Evolutionary conservation across 805 yeast genomes (phyloP), one percentile per base, ranked within the genome.

Genomic region (Gaillardinia entomophila): DNA sequence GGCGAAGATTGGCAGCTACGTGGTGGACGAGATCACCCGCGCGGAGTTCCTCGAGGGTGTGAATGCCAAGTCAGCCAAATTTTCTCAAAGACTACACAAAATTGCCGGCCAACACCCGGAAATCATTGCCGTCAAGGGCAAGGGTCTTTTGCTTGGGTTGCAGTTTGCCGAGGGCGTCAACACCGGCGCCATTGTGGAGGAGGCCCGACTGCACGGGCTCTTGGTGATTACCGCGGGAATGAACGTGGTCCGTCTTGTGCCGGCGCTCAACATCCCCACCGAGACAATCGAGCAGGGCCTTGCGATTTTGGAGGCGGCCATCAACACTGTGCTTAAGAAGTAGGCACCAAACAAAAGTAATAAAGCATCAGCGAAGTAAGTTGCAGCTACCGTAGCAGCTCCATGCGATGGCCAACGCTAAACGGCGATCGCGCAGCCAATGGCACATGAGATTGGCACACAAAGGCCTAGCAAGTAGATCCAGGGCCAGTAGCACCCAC

Each of bases 141-240:
- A 80, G 43, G 98, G 98, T 28, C 71, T 92, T 37, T 65, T 92
- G 39, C 65, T 90, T 33, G 98, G 98, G 27, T 58, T 87, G 35
- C 88, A 90, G 60, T 79, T 90, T 44, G 50, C 53, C 25, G 48
- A 44, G 1, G 60, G 60, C 12, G 67, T 73, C 29, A 77, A 82
- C 37, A 90, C 94, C 31, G 48, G 68, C 13, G 60, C 66, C 11
- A 62, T 90, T n/a, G 77, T 88, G 16, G 64, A 62, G 16, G 72
- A 71, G 37, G 87, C 94, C 26, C 72, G 90, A 51, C 83, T 85
- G 34, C 62, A 77, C 38, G 97, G 97, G 3, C 64, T 92, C 42
- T 65, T 92, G 37, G 75, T 88, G 16, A 85, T 92, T 35, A 83
- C 95, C 14, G 96, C 96, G 5, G 98, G 97, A 28, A 81, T 83